These are phyloP conservation scores for Fusarium papillatum DNA, from an alignment of 2,329 filamentous ascomycete genomes.

Conservation along the genomic window DNA sequence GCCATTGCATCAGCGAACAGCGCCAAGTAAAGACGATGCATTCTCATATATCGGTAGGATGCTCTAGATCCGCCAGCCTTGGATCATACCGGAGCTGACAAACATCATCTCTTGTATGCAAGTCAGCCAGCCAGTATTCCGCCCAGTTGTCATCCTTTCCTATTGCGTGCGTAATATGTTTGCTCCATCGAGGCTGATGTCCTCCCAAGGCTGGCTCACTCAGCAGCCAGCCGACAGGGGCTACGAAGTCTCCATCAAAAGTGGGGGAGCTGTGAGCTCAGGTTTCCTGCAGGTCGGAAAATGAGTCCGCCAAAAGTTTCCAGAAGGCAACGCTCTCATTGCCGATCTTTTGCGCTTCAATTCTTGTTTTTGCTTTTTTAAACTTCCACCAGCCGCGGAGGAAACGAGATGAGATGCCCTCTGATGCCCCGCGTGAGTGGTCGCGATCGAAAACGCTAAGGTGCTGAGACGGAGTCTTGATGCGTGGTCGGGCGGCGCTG, in stretches of 20 bases:
- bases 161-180: not conserved
- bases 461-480: slow-evolving; percentile 11
- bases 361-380: slow-evolving; percentile 18
- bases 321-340: slow-evolving; percentile 22
- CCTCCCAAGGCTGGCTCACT: slow-evolving; percentile 17
- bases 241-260: slow-evolving; percentile 16
- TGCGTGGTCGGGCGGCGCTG: not conserved
- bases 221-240: slow-evolving; percentile 12
- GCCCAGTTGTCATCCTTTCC: slow-evolving; percentile 20
- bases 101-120: slow-evolving; percentile 9
- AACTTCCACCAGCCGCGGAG: slow-evolving; percentile 6
- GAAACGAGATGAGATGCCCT: slow-evolving; percentile 14
- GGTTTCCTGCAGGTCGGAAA: slow-evolving; percentile 11
- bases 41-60: not conserved
- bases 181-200: not conserved
- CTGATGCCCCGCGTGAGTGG: slow-evolving; percentile 16
- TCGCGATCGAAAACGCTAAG: slow-evolving; percentile 11
- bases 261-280: slow-evolving; percentile 14
- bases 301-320: slow-evolving; percentile 28
- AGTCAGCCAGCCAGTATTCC: slow-evolving; percentile 24
- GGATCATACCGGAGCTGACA: not conserved
- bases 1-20: not conserved
- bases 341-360: slow-evolving; percentile 13
- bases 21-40: not conserved
- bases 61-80: slow-evolving; percentile 9